A percentile compares a stretch with the other conserved stretches of the same genome.
phyloP scores from a whole-genome alignment of 1,284 basidiomycete species.

The Cutaneotrichosporon sp. region DNA sequence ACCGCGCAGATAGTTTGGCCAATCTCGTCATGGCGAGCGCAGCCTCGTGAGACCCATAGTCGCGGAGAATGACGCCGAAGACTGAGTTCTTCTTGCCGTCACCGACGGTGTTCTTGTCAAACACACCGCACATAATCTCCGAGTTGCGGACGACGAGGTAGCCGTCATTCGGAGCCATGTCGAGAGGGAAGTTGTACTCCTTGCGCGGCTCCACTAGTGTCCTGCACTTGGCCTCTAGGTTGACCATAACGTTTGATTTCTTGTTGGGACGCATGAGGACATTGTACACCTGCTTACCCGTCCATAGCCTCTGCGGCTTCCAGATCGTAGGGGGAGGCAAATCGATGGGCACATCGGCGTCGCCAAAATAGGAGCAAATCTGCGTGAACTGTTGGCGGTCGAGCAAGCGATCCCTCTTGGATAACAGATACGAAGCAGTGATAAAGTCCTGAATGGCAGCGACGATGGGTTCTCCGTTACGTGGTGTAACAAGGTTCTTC shows the following conservation, averaged over 20 bases:
- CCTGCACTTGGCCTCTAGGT: slow-evolving; percentile 94
- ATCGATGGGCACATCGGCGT: slow-evolving; percentile 88
- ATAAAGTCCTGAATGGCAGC: slow-evolving; percentile 99
- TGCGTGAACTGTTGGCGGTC: slow-evolving; percentile 94
- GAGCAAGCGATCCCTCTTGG: slow-evolving; percentile 87
- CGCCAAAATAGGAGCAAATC: slow-evolving; percentile 90
- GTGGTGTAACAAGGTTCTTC: slow-evolving; percentile 92
- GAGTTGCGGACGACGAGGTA: slow-evolving; percentile 97
- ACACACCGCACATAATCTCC: slow-evolving; percentile 98
- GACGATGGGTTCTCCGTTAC: slow-evolving; percentile 97
- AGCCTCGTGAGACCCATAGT: slow-evolving; percentile 93
- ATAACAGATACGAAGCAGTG: slow-evolving; percentile 93
- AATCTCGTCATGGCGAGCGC: slow-evolving; percentile 93
- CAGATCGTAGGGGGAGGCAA: slow-evolving; percentile 91
- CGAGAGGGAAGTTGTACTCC: slow-evolving; percentile 54
- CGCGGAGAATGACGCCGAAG: slow-evolving; percentile 94
- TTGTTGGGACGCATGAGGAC: slow-evolving; percentile 94
- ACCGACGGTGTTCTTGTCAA: slow-evolving; percentile 98
- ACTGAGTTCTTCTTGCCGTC: slow-evolving; percentile 99
- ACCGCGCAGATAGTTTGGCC: slow-evolving; percentile 93
- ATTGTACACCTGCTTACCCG: slow-evolving; percentile 97
- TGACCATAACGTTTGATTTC: slow-evolving; percentile 75
- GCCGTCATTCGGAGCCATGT: slow-evolving; percentile 95
- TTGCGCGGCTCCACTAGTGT: slow-evolving; percentile 78
- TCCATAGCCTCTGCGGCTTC: slow-evolving; percentile 93